Conservation (phyloP, 2,329 filamentous ascomycete species). For the Albophoma yamanashiensis region DNA sequence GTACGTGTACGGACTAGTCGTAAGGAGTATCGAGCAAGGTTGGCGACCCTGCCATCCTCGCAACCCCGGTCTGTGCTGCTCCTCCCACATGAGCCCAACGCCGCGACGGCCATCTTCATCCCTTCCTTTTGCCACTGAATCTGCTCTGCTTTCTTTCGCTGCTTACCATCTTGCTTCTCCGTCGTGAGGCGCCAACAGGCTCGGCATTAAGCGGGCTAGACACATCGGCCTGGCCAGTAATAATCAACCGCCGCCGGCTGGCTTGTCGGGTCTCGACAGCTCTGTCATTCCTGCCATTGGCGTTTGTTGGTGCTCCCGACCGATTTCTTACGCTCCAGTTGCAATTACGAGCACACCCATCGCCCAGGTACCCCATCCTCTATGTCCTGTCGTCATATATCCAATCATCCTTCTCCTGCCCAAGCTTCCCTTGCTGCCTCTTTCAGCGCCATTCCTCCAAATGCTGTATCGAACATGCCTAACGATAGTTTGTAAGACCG, state of each 20-base stretch:
- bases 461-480: background rate
- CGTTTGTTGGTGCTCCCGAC: background rate
- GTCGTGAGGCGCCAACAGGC: slow-evolving; percentile 1
- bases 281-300: background rate
- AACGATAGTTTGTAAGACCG: background rate
- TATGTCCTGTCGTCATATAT: background rate
- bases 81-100: slow-evolving; percentile 4
- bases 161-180: background rate
- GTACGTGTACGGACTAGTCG: background rate
- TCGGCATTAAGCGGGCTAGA: background rate
- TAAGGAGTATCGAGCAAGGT: slow-evolving; percentile 1
- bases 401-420: background rate
- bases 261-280: background rate
- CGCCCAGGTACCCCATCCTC: background rate
- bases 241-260: background rate
- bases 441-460: background rate
- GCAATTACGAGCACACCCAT: background rate
- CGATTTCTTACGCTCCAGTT: background rate
- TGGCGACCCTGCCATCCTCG: background rate
- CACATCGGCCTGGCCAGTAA: background rate
- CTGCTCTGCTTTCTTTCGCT: background rate
- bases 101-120: slow-evolving; percentile 1
- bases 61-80: slow-evolving; percentile 2
- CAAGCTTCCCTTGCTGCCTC: background rate
- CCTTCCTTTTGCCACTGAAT: slow-evolving; percentile 1